Evolutionary conservation across 1,284 basidiomycete genomes (phyloP), one percentile per base, ranked within the genome.

Genomic region (Ustilago bromivora): DNA sequence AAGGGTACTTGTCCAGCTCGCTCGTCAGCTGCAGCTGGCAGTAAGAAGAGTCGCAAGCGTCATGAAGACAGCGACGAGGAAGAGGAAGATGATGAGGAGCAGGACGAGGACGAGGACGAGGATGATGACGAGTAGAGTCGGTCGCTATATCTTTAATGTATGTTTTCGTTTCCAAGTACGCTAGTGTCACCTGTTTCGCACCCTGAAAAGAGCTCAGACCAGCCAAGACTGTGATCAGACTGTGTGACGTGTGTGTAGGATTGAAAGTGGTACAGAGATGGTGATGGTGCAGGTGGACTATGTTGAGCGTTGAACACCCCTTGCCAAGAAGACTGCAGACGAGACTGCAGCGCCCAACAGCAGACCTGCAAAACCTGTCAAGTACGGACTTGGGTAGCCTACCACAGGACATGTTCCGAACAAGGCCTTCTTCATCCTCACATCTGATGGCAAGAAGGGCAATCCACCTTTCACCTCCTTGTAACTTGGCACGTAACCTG

Each of bases 401-500:
- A 75, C 81, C n/a, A 82, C 77, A 23, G 82, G 80, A 66, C 82
- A 82, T 4, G 61, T 78, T 2, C 74, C 79, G 47, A 78, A 78
- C 12, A 83, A 52, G 0, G 76, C 67, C 71, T 80, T 80, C 40
- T 78, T 76, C 49, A 74, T 56, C n/a, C 67, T 36, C 5, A 73
- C 55, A 38, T 69, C 55, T 2, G 56, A 63, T 2, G 74, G 73
- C 40, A 74, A 49, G 63, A 63, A 75, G 0, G 64, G 60, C 36
- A 67, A 32, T 3, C 68, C 59, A 7, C 80, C 78, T 23, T 73
- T 76, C 53, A 76, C 76, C 54, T 80, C 56, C n/a, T 65, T 62
- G 49, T 82, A 85, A 23, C 76, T 76, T 12, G 77, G 80, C 6
- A 86, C 84, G 41, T 73, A 66, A 0, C 83, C 85, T 4, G 71